Evolutionary conservation across 2,329 filamentous ascomycete species (phyloP).

Genomic region (Ascochyta viciae-villosae): DNA sequence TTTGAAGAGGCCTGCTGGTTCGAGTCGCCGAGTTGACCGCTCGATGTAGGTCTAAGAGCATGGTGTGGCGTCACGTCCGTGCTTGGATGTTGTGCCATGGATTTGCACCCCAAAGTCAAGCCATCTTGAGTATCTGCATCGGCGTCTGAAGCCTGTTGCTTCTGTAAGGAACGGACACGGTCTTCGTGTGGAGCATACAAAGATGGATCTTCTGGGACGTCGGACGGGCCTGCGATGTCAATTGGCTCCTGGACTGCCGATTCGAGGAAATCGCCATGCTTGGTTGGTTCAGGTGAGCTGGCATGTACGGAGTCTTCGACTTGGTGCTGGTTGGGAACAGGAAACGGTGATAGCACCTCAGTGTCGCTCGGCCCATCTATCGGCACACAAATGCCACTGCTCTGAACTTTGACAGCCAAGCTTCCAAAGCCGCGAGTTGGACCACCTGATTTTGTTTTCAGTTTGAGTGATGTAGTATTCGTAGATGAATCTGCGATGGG

Average conservation of each 20-base stretch:
- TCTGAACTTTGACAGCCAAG: background rate
- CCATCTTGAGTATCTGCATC: background rate
- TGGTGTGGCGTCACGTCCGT: background rate
- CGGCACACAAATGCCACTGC: background rate
- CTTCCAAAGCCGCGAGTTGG: background rate
- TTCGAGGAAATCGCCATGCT: background rate
- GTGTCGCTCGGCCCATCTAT: background rate
- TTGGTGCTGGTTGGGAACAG: too few relatives aligned
- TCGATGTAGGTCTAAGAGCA: background rate
- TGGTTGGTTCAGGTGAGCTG: background rate
- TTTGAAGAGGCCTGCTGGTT: background rate
- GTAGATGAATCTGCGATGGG: background rate
- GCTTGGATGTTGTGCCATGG: background rate
- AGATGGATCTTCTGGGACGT: background rate
- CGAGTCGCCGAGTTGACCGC: too few relatives aligned
- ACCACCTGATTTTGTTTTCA: background rate
- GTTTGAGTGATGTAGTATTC: background rate
- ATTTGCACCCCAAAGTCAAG: background rate
- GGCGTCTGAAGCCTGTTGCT: background rate
- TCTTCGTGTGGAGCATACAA: background rate
- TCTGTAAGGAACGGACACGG: background rate
- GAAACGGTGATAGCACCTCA: background rate
- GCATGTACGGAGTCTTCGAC: background rate
- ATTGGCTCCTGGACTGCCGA: background rate
- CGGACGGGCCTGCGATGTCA: background rate